Evolutionary conservation across 2,329 filamentous ascomycete species (phyloP), one percentile per base, ranked within the genome.

Genomic region (Sclerotinia borealis): DNA sequence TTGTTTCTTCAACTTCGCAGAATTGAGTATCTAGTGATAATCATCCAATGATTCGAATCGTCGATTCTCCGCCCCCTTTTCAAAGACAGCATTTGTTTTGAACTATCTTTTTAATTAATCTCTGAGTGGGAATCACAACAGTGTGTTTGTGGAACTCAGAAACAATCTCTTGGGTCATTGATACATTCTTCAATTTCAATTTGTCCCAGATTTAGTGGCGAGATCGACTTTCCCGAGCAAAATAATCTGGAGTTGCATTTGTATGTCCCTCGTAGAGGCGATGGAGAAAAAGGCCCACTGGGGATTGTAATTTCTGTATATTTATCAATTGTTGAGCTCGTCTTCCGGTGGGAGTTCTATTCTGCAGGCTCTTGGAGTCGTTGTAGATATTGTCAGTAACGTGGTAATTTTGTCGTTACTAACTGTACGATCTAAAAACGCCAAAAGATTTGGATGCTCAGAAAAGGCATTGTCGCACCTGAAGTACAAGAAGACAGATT

Each of bases 151-250:
- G 29, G 10, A 45, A 34, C 54, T 31, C 8, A 58, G n/a, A 58
- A 45, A 58, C 39, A 45, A 58, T 13, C 34, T 29, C n/a, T 45
- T 58, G 54, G 54, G 39, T 58, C 54, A 45, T 58, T 29, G 27
- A 45, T 56, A 8, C 19, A 45, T 36, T 45, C 39, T 45, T 45
- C 54, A 19, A 11, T 19, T 11, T 25, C 22, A 31, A 25, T 58
- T 27, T 25, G 19, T 45, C 13, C 13, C 9, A 13, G 31, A 45
- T 25, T 34, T 19, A 34, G 34, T n/a, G 17, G 7, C 1, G 41
- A 54, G 29, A 15, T 41, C 41, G 47, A 34, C 31, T 17, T 13
- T 19, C 9, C n/a, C 6, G 13, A 27, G 13, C 10, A 25, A 45
- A 11, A 34, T 6, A 4, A 36, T 34, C 15, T 36, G 8, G 2